Evolutionary conservation across 1,139 yeast species (phyloP), one percentile per base, ranked within the genome.

Genomic region (Spathaspora sp.): DNA sequence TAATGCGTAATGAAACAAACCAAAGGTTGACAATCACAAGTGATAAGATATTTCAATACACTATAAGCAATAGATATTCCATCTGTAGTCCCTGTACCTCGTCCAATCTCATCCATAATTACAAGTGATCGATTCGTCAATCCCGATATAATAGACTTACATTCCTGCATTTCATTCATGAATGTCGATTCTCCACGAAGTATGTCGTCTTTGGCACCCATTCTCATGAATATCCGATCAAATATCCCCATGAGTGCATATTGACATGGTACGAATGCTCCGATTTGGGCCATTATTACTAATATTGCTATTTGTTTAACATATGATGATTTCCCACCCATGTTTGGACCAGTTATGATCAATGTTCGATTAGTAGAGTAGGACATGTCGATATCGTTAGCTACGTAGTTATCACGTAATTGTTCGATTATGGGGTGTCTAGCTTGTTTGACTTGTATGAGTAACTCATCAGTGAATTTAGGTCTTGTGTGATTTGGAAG

Each of bases 31-130:
- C 65, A 68, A 0, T 67, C 56, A 16, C 61, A 60, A 26, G 70
- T 71, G 3, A 84, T 66, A 45, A 90, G 75, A 55, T 87, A 84
- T 47, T 80, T 75, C 48, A 93, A 67, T 2, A 93, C 84, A 0
- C 96, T 74, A 58, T 83, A 80, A 0, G 98, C 97, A 31, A 93
- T 82, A 0, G 96, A 82, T 33, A 86, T 85, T 0, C 99, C 99
- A 65, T 93, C 99, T 48, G 74, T 73, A 0, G 98, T 90, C 0
- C 96, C 86, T 0, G 99, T 93, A 4, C 89, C 95, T 44, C 93
- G 67, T 3, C 95, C 95, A 53, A 93, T 78, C 64, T 93, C 99
- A 65, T 95, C 99, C 44, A 93, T 68, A 15, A 91, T 67, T 1
- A 86, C 80, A 45, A 87, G 66, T 0, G 89, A 82, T 39, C 73